These are phyloP conservation scores for Xylaria longipes DNA, from an alignment of 495 filamentous ascomycete genomes.

Conservation along the genomic window DNA sequence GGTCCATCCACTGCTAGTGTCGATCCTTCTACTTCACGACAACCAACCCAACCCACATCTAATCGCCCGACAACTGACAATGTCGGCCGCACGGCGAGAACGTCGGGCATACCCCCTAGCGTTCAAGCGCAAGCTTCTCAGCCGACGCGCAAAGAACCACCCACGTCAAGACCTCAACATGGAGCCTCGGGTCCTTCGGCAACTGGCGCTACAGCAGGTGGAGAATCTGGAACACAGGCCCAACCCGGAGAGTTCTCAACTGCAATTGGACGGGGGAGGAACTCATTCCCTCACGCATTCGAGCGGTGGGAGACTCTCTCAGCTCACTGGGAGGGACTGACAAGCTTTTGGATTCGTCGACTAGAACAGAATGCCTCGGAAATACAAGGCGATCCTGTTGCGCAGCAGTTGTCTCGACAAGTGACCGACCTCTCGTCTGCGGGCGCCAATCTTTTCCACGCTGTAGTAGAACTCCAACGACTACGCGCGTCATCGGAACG, in stretches of 20 bases:
- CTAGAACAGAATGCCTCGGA: conserved; percentile 89
- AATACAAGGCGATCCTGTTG: conserved; percentile 78
- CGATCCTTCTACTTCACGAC: conserved; percentile 44
- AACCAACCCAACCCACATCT: conserved; percentile 32
- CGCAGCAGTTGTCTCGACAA: conserved; percentile 87
- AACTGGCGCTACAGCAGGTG: conserved; percentile 32
- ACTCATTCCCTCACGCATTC: conserved; percentile 91
- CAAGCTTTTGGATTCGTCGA: conserved; percentile 93
- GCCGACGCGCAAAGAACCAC: conserved; percentile 28
- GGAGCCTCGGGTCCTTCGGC: conserved; percentile 26
- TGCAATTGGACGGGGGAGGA: conserved; percentile 45
- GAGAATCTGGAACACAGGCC: conserved; percentile 31
- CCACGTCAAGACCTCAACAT: conserved; percentile 26
- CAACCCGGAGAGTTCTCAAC: conserved; percentile 41
- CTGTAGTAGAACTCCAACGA: conserved; percentile 95
- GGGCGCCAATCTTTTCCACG: conserved; percentile 96
- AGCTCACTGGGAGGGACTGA: conserved; percentile 97
- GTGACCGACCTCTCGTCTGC: conserved; percentile 95
- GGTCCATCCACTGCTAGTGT: conserved; percentile 41
- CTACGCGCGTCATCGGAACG: conserved; percentile 93
- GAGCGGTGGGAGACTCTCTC: conserved; percentile 97
- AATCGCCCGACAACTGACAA: conserved; percentile 33
- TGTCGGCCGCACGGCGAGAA: conserved; percentile 25
- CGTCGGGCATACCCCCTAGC: conserved; percentile 28
- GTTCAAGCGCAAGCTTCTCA: conserved; percentile 32